These are phyloP conservation scores for Lasiosphaeriaceae sp. DNA, from an alignment of 495 filamentous ascomycete species.

Conservation along the genomic window DNA sequence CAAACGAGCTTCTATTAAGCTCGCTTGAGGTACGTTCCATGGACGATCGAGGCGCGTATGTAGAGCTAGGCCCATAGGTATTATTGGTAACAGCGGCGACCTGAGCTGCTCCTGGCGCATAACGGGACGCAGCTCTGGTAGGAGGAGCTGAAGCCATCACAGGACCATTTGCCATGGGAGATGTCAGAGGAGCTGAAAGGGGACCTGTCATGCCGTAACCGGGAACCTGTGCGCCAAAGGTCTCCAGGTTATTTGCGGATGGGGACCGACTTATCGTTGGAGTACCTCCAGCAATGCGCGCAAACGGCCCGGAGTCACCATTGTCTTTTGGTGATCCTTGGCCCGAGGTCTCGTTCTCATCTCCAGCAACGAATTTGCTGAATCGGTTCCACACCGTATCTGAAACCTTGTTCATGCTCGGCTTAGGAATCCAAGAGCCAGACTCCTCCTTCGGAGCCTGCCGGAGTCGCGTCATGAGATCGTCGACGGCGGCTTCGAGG, in stretches of 20 bases:
- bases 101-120: conserved; percentile 51
- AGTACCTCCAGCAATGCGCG: conserved; percentile 69
- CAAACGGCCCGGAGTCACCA: conserved; percentile 73
- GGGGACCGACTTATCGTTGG: conserved; percentile 79
- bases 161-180: conserved; percentile 25
- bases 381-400: conserved; percentile 83
- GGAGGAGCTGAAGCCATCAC: conserved; percentile 23
- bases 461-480: conserved; percentile 74
- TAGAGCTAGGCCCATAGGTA: conserved; percentile 34
- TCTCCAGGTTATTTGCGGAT: conserved; percentile 74
- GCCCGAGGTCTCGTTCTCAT: conserved; percentile 63
- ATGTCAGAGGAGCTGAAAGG: background rate
- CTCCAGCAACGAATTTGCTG: conserved; percentile 91
- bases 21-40: conserved; percentile 44
- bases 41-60: conserved; percentile 41
- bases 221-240: conserved; percentile 40
- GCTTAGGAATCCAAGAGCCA: conserved; percentile 78
- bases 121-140: conserved; percentile 52
- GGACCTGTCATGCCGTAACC: conserved; percentile 30
- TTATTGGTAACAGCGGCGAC: conserved; percentile 22
- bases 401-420: conserved; percentile 92
- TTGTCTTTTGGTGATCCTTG: conserved; percentile 55
- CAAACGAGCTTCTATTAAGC: conserved; percentile 39
- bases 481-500: conserved; percentile 73
- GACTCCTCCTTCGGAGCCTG: conserved; percentile 74